These are phyloP conservation scores for Lactuca saligna DNA, from an alignment of 129 eudicot species.

Conservation along the genomic window DNA sequence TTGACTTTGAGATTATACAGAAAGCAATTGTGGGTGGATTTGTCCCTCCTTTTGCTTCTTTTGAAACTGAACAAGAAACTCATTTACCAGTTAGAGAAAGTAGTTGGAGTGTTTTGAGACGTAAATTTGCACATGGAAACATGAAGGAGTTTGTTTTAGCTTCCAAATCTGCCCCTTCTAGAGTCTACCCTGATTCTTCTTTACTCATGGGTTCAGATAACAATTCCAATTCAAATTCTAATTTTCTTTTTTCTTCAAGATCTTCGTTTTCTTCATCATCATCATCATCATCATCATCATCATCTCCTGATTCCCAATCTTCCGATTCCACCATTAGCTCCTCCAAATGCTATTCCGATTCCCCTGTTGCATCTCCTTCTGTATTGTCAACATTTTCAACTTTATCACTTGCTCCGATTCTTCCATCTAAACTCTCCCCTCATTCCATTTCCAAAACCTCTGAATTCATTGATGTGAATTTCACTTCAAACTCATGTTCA, in stretches of 20 bases:
- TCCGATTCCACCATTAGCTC: slow-evolving; percentile 67
- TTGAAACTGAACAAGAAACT: slow-evolving; percentile 70
- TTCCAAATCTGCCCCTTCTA: slow-evolving; percentile 49
- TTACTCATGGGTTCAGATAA: slow-evolving; percentile 21
- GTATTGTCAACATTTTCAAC: slow-evolving; percentile 39
- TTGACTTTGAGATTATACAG: slow-evolving; percentile 69
- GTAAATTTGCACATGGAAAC: slow-evolving; percentile 59
- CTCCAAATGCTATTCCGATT: slow-evolving; percentile 57
- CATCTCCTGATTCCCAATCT: slow-evolving; percentile 65
- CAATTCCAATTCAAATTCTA: slow-evolving; percentile 11
- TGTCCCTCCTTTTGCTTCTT: slow-evolving; percentile 73
- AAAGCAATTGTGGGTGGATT: slow-evolving; percentile 74
- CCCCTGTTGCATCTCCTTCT: slow-evolving; percentile 56
- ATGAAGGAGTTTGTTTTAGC: slow-evolving; percentile 72
- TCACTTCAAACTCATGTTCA: slow-evolving; percentile 38
- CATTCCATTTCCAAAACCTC: slow-evolving; percentile 62
- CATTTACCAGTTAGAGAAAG: slow-evolving; percentile 80
- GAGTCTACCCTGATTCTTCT: slow-evolving; percentile 58
- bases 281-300: slow-evolving; percentile 40
- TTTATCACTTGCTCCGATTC: slow-evolving; percentile 39
- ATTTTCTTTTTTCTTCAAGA: slow-evolving; percentile 23
- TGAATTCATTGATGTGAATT: slow-evolving; percentile 62
- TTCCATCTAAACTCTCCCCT: slow-evolving; percentile 57
- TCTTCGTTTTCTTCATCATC: slow-evolving; percentile 35
- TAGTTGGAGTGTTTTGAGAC: slow-evolving; percentile 76